Conservation (phyloP, 352 stramenopile genomes). For the Phytopythium ostracodes region DNA sequence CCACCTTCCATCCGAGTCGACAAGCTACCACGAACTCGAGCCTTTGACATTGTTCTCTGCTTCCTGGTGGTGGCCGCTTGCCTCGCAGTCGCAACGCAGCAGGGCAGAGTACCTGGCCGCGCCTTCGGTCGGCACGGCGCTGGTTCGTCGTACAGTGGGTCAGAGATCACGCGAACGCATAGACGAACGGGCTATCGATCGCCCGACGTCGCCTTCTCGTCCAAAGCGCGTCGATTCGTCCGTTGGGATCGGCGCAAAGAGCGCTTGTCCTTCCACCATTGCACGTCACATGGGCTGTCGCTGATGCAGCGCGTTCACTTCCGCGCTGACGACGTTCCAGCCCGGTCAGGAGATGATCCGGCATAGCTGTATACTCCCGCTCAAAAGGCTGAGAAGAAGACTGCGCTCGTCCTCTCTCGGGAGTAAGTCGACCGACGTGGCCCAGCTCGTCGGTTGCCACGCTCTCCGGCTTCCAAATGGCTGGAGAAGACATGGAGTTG, state of each 20-base stretch:
- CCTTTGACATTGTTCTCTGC: background rate
- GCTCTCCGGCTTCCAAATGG: background rate
- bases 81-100: background rate
- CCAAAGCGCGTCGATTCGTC: too few relatives aligned
- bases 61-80: background rate
- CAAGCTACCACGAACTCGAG: background rate
- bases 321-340: background rate
- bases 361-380: background rate
- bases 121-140: constrained; percentile 1
- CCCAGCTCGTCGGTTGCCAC: background rate
- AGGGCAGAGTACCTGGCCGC: background rate
- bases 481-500: constrained; percentile 1
- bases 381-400: background rate
- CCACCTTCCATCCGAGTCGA: constrained; percentile 2
- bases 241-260: too few relatives aligned
- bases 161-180: background rate
- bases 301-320: background rate
- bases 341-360: background rate
- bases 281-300: background rate
- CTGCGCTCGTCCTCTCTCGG: constrained; percentile 1
- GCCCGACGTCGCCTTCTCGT: background rate
- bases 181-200: background rate
- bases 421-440: background rate
- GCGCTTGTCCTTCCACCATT: background rate
- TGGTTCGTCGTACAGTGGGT: background rate